Conservation (phyloP, 2,329 filamentous ascomycete species). For the Dothiorella sarmentorum region DNA sequence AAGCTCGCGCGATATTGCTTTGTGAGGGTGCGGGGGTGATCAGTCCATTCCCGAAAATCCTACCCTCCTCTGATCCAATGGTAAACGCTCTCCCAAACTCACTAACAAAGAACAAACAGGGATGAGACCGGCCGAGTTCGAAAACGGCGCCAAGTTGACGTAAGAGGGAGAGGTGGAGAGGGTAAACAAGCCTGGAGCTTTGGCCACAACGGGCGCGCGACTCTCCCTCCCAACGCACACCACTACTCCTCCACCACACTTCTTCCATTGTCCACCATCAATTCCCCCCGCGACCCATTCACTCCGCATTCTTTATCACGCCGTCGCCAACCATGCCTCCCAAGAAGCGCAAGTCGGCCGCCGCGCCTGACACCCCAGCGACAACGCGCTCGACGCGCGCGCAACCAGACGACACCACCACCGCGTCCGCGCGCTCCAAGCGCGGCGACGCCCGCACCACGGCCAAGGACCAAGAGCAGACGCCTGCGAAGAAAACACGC, state of each 20-base stretch:
- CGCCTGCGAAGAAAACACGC: neutral
- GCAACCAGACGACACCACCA: neutral
- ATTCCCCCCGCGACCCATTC: neutral
- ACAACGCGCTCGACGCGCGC: conserved; percentile 1
- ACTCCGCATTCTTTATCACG: neutral
- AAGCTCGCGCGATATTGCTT: no score
- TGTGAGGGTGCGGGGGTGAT: no score
- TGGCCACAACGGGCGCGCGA: neutral
- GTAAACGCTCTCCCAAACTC: neutral
- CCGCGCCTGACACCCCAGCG: neutral
- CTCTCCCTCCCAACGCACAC: neutral
- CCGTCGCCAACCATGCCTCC: conserved; percentile 14
- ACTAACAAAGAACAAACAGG: neutral
- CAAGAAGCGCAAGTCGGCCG: conserved; percentile 19
- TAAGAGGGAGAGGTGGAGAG: neutral
- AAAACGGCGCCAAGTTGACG: neutral
- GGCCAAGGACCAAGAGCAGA: neutral
- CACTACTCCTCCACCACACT: neutral
- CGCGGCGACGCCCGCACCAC: neutral
- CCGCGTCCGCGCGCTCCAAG: neutral
- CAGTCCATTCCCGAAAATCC: neutral
- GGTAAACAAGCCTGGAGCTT: neutral
- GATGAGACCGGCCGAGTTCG: neutral
- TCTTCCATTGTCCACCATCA: neutral
- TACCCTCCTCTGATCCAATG: no score